phyloP scores from a whole-genome alignment of 495 filamentous ascomycete species.

The Penicillium angulare region DNA sequence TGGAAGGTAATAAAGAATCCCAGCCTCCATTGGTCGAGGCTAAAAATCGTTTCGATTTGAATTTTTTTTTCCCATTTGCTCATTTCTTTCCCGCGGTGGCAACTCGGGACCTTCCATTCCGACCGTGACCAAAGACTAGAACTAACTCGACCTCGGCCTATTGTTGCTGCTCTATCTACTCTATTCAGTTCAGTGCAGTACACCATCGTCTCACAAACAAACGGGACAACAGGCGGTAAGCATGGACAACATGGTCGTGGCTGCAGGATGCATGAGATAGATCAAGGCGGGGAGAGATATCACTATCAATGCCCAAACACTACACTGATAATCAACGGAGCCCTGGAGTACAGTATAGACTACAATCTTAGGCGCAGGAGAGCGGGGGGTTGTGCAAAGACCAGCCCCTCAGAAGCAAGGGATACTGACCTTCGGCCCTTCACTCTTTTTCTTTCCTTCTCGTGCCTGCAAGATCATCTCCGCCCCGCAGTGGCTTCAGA shows the following conservation, averaged over 20 bases:
- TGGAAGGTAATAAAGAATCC: neutral
- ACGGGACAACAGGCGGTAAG: slow-evolving; percentile 20
- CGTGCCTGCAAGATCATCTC: slow-evolving; percentile 29
- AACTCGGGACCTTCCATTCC: slow-evolving; percentile 23
- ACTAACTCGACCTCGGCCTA: neutral
- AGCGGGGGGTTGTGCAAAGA: neutral
- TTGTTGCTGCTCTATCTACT: neutral
- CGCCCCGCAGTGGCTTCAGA: slow-evolving; percentile 25
- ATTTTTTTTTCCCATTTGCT: neutral
- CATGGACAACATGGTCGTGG: slow-evolving; percentile 13
- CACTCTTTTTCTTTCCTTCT: slow-evolving; percentile 12
- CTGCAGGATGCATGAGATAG: slow-evolving; percentile 25
- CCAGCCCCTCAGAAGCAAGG: slow-evolving; percentile 4
- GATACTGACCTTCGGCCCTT: no score
- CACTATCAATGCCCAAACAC: neutral
- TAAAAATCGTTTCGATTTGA: slow-evolving; percentile 9
- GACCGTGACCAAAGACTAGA: neutral
- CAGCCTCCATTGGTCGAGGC: slow-evolving; percentile 11
- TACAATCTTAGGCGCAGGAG: no score
- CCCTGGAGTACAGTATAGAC: neutral
- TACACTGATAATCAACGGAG: neutral
- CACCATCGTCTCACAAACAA: neutral
- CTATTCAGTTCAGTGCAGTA: neutral
- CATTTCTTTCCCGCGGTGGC: slow-evolving; percentile 18
- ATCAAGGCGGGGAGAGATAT: slow-evolving; percentile 15